Evolutionary conservation across 2,329 filamentous ascomycete genomes (phyloP).

Genomic region (Penicillium thymicola): DNA sequence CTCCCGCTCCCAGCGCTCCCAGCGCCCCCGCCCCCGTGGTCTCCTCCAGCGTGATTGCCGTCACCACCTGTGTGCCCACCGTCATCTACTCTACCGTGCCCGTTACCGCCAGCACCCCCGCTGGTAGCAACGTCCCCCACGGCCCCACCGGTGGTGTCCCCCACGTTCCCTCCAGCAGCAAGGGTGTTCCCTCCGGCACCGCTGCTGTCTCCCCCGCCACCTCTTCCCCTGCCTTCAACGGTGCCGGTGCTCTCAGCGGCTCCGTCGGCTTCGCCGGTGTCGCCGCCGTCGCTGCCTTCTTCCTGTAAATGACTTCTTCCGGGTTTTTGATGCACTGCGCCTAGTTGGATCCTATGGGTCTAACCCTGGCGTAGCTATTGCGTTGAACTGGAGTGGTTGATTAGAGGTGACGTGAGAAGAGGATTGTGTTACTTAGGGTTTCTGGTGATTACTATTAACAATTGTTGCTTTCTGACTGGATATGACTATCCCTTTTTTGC

Average conservation of each 20-base stretch:
- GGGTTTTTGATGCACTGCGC: slow-evolving; percentile 9
- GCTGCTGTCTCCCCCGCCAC: slow-evolving; percentile 10
- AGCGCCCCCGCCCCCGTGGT: slow-evolving; percentile 10
- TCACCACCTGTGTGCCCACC: slow-evolving; percentile 31
- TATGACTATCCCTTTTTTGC: slow-evolving; percentile 21
- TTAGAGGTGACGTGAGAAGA: slow-evolving; percentile 9
- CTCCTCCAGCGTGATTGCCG: slow-evolving; percentile 17
- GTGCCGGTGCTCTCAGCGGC: slow-evolving; percentile 28
- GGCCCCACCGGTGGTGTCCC: slow-evolving; percentile 16
- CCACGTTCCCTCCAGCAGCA: slow-evolving; percentile 20
- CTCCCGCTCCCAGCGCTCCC: slow-evolving; percentile 4
- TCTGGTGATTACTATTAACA: slow-evolving; percentile 22
- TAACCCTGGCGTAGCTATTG: background rate
- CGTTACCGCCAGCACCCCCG: slow-evolving; percentile 12
- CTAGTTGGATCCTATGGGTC: slow-evolving; percentile 2
- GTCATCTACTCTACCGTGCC: slow-evolving; percentile 30
- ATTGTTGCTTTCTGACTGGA: slow-evolving; percentile 26
- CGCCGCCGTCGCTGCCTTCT: slow-evolving; percentile 30
- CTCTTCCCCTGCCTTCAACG: slow-evolving; percentile 24
- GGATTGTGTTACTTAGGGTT: slow-evolving; percentile 25
- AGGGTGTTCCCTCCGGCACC: slow-evolving; percentile 3
- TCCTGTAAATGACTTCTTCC: slow-evolving; percentile 30
- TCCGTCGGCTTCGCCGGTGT: slow-evolving; percentile 31
- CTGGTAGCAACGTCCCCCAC: slow-evolving; percentile 17
- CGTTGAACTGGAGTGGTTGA: slow-evolving; percentile 4